Evolutionary conservation across 768 basidiomycete genomes (phyloP), one percentile per base, ranked within the genome.

Genomic region (Lactarius hatsudake): DNA sequence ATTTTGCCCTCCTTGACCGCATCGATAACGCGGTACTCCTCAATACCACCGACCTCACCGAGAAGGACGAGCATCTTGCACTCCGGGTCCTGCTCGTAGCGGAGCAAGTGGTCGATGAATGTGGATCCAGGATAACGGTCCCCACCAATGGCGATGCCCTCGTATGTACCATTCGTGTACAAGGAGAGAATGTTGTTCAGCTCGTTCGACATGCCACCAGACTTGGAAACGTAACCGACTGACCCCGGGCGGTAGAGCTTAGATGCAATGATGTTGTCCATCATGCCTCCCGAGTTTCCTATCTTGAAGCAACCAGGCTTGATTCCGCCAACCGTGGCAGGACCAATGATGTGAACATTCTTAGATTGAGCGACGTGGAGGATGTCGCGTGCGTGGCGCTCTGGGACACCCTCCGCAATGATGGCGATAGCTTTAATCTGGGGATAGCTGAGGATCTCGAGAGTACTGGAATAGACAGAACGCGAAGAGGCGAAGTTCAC

Each of bases 281-380:
- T 97, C 96, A 98, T 98, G 75, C 92, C 96, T 83, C 96, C 96
- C 67, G 93, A 95, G 86, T 99, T 99, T 74, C 96, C 96, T 74
- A 98, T 98, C 79, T 96, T 87, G 92, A 98, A 98, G 83, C 96
- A 98, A 53, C 96, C 96, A 65, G 96, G 96, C 84, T 99, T 99
- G 84, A 99, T 97, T 75, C 96, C 96, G 81, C 96, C 96, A 63
- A 98, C 96, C 59, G 96, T 99, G 30, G 97, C 97, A 66, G 97
- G 97, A 43, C 97, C 96, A 64, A 91, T 89, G 81, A 98, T 96
- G 75, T 96, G 84, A 63, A 98, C 94, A 45, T 85, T 85, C 81
- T 92, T 94, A 76, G 85, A 82, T 79, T 89, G 78, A 36, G 97
- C 94, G 75, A 88, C 82, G 84, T 92, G 91, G 70, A 98, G 84